Conservation (phyloP, 208 protist genomes). For the Porcisia deanei region DNA sequence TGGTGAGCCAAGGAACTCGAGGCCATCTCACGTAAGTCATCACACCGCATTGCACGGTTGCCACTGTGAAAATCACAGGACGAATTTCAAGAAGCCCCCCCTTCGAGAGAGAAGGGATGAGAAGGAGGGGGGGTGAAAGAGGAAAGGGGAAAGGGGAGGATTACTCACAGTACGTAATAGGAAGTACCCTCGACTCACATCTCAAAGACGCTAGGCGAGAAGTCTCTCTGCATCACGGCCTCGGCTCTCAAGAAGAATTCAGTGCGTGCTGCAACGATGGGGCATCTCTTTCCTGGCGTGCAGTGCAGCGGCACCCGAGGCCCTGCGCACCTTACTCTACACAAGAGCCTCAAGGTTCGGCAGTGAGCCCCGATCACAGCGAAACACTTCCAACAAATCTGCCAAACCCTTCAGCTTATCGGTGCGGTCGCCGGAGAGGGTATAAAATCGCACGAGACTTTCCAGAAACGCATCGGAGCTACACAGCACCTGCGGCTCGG, state of each 20-base stretch:
- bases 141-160: too few species aligned
- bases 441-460: constrained; percentile 82
- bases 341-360: constrained; percentile 64
- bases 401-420: constrained; percentile 50
- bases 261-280: not conserved
- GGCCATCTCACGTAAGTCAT: too few species aligned
- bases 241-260: not conserved
- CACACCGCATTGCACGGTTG: too few species aligned
- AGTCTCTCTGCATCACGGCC: not conserved
- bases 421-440: constrained; percentile 53
- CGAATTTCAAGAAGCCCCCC: not conserved
- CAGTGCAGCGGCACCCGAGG: not conserved
- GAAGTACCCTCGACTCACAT: not conserved
- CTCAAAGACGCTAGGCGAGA: not conserved
- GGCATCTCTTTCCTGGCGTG: too few species aligned
- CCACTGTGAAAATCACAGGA: too few species aligned
- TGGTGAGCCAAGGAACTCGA: too few species aligned
- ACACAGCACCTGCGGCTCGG: constrained; percentile 55
- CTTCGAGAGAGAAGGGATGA: not conserved
- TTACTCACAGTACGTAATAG: not conserved
- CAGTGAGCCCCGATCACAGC: constrained; percentile 56
- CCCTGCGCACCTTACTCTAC: constrained; percentile 14
- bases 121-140: too few species aligned
- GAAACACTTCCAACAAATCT: constrained; percentile 78
- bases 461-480: constrained; percentile 71